Evolutionary conservation across 2,329 filamentous ascomycete species (phyloP).

Genomic region (Achaetomium macrosporum): DNA sequence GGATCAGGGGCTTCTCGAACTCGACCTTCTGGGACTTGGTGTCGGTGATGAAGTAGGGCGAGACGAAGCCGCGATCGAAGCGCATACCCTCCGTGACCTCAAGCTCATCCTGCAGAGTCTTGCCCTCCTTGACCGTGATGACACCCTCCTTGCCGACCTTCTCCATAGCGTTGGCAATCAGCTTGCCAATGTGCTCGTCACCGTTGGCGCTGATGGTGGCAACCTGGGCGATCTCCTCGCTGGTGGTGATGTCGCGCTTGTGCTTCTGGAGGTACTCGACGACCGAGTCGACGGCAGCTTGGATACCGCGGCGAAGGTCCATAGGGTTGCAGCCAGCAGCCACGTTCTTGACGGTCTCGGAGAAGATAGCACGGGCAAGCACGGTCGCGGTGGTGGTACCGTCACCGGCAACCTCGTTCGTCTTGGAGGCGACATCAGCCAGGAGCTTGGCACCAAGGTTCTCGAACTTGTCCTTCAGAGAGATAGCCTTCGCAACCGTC

Average conservation of each 20-base stretch:
- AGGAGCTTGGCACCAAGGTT: constrained; percentile 96
- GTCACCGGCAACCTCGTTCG: constrained; percentile 97
- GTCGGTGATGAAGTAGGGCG: constrained; percentile 99
- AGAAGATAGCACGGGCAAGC: constrained; percentile 96
- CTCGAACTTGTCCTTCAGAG: constrained; percentile 98
- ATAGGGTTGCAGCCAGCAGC: constrained; percentile 99
- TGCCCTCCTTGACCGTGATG: constrained; percentile 99
- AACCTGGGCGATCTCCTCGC: constrained; percentile 93
- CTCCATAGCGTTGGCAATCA: constrained; percentile 98
- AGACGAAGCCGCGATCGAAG: constrained; percentile 98
- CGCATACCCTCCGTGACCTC: constrained; percentile 99
- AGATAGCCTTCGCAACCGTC: constrained; percentile 82
- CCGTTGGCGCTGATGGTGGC: constrained; percentile 98
- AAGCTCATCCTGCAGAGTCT: constrained; percentile 95
- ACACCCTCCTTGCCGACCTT: constrained; percentile 99
- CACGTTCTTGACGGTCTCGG: constrained; percentile 99
- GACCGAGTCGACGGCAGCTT: constrained; percentile 90
- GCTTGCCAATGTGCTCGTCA: constrained; percentile 86
- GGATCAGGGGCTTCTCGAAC: constrained; percentile 98
- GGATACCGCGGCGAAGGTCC: constrained; percentile 95
- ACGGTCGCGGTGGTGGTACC: constrained; percentile 98
- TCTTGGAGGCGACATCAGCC: constrained; percentile 98
- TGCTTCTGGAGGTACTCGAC: constrained; percentile 91
- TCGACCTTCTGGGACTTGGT: constrained; percentile 98
- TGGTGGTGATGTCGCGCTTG: constrained; percentile 97